phyloP scores from a whole-genome alignment of 306 rosid genomes.

The Morella rubra region DNA sequence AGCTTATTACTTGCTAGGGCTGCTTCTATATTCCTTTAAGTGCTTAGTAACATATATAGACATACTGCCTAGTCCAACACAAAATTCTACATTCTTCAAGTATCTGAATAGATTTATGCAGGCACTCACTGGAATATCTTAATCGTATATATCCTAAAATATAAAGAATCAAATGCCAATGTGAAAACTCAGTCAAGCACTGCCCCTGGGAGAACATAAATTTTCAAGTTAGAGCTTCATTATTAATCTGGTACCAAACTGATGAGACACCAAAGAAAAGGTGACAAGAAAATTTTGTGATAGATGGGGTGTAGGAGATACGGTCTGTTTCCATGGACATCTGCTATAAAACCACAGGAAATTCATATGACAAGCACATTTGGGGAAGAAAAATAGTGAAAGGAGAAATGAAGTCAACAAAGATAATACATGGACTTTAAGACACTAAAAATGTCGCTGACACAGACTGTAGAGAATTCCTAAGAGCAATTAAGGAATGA shows the following conservation, averaged over 20 bases:
- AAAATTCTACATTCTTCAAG: background rate
- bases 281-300: background rate
- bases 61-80: background rate
- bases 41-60: background rate
- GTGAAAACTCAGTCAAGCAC: background rate
- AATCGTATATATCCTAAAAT: background rate
- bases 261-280: background rate
- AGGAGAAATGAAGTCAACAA: background rate
- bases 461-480: conserved; percentile 15
- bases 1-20: background rate
- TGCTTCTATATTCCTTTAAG: background rate
- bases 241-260: background rate
- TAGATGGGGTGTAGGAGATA: background rate
- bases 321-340: background rate
- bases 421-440: background rate
- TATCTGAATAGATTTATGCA: background rate
- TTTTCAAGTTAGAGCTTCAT: background rate
- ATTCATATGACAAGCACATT: background rate
- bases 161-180: background rate
- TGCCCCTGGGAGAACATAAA: background rate
- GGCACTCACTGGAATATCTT: background rate
- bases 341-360: background rate
- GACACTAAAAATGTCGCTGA: background rate
- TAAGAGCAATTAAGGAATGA: background rate
- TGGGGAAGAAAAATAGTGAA: background rate